Evolutionary conservation across 1,139 yeast species (phyloP), one percentile per base, ranked within the genome.

Genomic region (Protomyces pachydermus): DNA sequence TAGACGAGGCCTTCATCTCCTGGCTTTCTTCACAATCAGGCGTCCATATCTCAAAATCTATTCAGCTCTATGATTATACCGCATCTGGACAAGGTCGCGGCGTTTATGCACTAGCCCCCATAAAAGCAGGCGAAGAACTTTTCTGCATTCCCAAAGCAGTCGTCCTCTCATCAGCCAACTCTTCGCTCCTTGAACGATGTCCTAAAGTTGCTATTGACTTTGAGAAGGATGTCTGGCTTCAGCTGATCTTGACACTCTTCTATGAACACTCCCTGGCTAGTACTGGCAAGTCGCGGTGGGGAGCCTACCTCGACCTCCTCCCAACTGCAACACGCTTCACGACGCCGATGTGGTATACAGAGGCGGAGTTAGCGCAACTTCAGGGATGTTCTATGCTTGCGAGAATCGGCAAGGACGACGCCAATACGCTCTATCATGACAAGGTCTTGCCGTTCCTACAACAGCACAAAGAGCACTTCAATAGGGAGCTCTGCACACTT

Each of bases 261-360:
- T 84, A 83, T 70, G 95, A 88, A 71, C 66, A 75, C 38, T 72
- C 79, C 68, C 23, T n/a, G 5, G 48, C 18, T 6, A n/a, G 48
- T 5, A 9, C n/a, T 14, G 77, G 76, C 75, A 0, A 75, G 10
- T 83, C 88, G 58, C 77, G 75, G 45, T 91, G 97, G 96, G 73
- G 72, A 64, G 81, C 84, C 0, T 93, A 93, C 74, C 83, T 90
- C 67, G 77, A 81, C 42, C 82, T 91, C 0, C 77, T 93, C 60
- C 98, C 98, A 0, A 4, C 3, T 16, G 20, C 48, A n/a, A 69
- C 71, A 1, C 70, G 74, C 16, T 85, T 88, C 72, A 81, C 85
- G 70, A 88, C 87, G 56, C 81, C 91, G 65, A 87, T 91, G 84
- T 90, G 84, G 71, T 93, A 98, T 98, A 69, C 70, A 1, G 82